These are phyloP conservation scores for Wallacemonas sp. DNA, from an alignment of 208 protist genomes.

Conservation along the genomic window DNA sequence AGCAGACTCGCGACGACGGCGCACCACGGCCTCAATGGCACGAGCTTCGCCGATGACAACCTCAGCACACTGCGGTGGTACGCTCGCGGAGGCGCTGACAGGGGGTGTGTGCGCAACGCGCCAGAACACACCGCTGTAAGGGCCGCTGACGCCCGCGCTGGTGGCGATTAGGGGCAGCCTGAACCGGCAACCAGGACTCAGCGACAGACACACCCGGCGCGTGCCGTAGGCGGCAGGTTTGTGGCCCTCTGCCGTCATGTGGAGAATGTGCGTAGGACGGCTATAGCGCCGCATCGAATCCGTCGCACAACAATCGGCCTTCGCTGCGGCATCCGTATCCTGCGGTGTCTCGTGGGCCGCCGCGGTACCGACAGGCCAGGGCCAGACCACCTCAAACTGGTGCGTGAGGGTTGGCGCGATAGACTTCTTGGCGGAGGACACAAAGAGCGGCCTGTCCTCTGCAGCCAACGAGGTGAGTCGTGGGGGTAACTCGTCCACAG, in stretches of 20 bases:
- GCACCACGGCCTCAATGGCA: conserved; percentile 26
- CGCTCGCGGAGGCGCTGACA: background rate
- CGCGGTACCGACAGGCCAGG: conserved; percentile 36
- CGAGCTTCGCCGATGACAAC: conserved; percentile 52
- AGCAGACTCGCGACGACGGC: conserved; percentile 4
- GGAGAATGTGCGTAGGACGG: conserved; percentile 25
- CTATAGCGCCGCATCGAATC: background rate
- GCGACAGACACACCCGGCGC: conserved; percentile 39
- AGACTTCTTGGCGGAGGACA: conserved; percentile 26
- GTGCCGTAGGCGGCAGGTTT: conserved; percentile 11
- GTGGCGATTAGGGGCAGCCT: conserved; percentile 18
- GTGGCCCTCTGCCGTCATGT: conserved; percentile 30
- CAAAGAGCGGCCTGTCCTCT: background rate
- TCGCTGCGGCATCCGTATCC: background rate
- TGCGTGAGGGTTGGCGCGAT: conserved; percentile 41
- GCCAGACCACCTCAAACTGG: conserved; percentile 55
- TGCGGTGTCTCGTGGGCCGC: background rate
- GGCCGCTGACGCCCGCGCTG: too few species aligned
- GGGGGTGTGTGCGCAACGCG: background rate
- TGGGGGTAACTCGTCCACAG: background rate
- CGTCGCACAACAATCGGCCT: too few species aligned
- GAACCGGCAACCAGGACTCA: conserved; percentile 43
- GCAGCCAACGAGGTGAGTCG: background rate
- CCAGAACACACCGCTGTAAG: too few species aligned
- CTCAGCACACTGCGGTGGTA: conserved; percentile 38